Evolutionary conservation across 2,329 filamentous ascomycete genomes (phyloP).

Genomic region (Neocucurbitaria cava): DNA sequence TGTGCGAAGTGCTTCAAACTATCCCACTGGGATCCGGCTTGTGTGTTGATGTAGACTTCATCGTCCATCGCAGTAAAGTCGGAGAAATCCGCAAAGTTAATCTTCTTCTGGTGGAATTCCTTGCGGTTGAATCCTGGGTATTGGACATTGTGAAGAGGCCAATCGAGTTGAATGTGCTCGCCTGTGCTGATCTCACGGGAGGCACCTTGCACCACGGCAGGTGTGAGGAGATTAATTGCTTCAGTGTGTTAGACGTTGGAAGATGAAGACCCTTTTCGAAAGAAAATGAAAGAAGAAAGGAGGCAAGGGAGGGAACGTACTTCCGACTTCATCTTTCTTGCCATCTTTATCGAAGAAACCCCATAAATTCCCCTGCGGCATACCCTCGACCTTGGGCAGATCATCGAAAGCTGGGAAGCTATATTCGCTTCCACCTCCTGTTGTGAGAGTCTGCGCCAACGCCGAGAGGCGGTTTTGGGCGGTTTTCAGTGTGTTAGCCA

Average conservation of each 20-base stretch:
- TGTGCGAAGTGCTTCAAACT: slow-evolving; percentile 47
- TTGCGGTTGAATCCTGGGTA: slow-evolving; percentile 62
- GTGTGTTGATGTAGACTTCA: slow-evolving; percentile 42
- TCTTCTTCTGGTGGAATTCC: slow-evolving; percentile 59
- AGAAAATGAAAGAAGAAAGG: neutral
- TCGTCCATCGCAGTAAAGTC: slow-evolving; percentile 40
- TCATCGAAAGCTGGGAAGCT: slow-evolving; percentile 44
- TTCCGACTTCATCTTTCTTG: slow-evolving; percentile 60
- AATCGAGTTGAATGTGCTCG: slow-evolving; percentile 58
- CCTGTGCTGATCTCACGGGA: slow-evolving; percentile 60
- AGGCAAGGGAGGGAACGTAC: slow-evolving; percentile 38
- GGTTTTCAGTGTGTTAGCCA: neutral
- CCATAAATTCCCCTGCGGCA: slow-evolving; percentile 46
- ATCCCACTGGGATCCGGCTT: slow-evolving; percentile 47
- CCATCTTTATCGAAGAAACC: slow-evolving; percentile 44
- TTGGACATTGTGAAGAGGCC: slow-evolving; percentile 64
- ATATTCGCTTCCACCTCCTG: slow-evolving; percentile 7
- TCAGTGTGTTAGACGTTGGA: slow-evolving; percentile 29
- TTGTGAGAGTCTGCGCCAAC: too few relatives aligned
- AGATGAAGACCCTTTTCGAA: neutral
- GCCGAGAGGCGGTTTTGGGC: too few relatives aligned
- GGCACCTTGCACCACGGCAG: slow-evolving; percentile 59
- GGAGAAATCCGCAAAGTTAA: slow-evolving; percentile 50
- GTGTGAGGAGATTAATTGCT: slow-evolving; percentile 55
- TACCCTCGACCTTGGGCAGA: slow-evolving; percentile 36